A percentile compares a stretch with the other conserved stretches of the same genome.
These are phyloP conservation scores for Neofusicoccum umdonicola DNA, from an alignment of 2,329 filamentous ascomycete species.

Conservation along the genomic window DNA sequence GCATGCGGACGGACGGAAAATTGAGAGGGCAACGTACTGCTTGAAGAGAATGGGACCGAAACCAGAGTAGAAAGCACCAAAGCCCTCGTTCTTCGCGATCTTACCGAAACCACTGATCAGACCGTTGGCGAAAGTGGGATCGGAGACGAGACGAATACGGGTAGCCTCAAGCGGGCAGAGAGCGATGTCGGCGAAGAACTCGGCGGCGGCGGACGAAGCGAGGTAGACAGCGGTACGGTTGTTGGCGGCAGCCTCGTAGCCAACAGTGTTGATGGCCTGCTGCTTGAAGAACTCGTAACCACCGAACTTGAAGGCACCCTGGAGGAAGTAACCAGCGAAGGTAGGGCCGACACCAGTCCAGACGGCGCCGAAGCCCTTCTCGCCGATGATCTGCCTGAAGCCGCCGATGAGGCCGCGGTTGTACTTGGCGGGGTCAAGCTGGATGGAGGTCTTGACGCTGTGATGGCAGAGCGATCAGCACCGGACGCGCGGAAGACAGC, in stretches of 20 bases:
- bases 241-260: conserved; percentile 65
- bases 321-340: conserved; percentile 46
- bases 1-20: not conserved
- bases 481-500: not conserved
- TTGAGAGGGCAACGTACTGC: conserved; percentile 27
- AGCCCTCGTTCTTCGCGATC: conserved; percentile 78
- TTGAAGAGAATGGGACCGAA: conserved; percentile 62
- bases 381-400: conserved; percentile 80
- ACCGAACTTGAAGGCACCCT: conserved; percentile 66
- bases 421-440: conserved; percentile 58
- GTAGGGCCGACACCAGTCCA: conserved; percentile 65
- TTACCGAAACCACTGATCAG: conserved; percentile 77
- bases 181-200: conserved; percentile 73
- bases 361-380: conserved; percentile 63
- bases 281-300: conserved; percentile 97
- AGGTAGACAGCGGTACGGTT: conserved; percentile 83
- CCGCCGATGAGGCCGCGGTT: conserved; percentile 74
- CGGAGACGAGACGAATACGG: conserved; percentile 87
- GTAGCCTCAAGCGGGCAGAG: conserved; percentile 91
- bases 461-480: not conserved
- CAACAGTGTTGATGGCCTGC: conserved; percentile 77
- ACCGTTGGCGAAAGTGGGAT: conserved; percentile 80
- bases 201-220: conserved; percentile 59
- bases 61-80: conserved; percentile 85
- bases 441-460: conserved; percentile 93